Percentiles rank a stretch among this genome's conserved stretches.
Evolutionary conservation across 169 alveolate genomes (phyloP).

Genomic region (Plasmodium ovale): DNA sequence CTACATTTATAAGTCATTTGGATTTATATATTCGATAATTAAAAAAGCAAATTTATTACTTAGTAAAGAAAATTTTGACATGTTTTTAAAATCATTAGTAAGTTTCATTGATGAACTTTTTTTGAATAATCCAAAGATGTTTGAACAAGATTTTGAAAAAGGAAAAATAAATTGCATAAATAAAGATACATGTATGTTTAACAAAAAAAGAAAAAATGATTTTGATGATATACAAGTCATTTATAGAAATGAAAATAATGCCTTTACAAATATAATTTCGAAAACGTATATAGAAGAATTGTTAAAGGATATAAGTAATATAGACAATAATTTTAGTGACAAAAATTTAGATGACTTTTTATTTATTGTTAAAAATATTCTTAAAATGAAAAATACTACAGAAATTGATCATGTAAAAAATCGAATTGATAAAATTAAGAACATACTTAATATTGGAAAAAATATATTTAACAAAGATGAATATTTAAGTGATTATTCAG

Average conservation of each 20-base stretch:
- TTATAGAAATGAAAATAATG: neutral
- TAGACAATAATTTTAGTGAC: slow-evolving; percentile 40
- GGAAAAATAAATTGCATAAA: slow-evolving; percentile 3
- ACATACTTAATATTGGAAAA: slow-evolving; percentile 41
- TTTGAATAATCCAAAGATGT: slow-evolving; percentile 38
- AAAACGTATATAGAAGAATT: slow-evolving; percentile 65
- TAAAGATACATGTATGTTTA: neutral
- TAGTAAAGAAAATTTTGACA: slow-evolving; percentile 53
- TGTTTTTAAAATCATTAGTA: slow-evolving; percentile 61
- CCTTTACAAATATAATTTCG: slow-evolving; percentile 24
- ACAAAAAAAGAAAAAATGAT: slow-evolving; percentile 37
- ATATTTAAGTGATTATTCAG: neutral
- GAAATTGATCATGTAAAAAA: slow-evolving; percentile 34
- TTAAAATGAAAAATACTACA: slow-evolving; percentile 38
- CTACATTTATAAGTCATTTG: slow-evolving; percentile 68
- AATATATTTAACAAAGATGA: slow-evolving; percentile 37
- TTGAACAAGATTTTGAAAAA: slow-evolving; percentile 7
- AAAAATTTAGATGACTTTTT: slow-evolving; percentile 37
- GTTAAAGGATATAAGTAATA: slow-evolving; percentile 36
- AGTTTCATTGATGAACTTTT: slow-evolving; percentile 73
- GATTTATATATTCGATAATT: slow-evolving; percentile 63
- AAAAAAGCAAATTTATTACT: slow-evolving; percentile 57
- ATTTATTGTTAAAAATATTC: slow-evolving; percentile 47
- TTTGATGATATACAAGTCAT: slow-evolving; percentile 3
- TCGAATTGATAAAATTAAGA: slow-evolving; percentile 48